Conservation (phyloP, 169 alveolate species). For the Perkinsus olseni region DNA sequence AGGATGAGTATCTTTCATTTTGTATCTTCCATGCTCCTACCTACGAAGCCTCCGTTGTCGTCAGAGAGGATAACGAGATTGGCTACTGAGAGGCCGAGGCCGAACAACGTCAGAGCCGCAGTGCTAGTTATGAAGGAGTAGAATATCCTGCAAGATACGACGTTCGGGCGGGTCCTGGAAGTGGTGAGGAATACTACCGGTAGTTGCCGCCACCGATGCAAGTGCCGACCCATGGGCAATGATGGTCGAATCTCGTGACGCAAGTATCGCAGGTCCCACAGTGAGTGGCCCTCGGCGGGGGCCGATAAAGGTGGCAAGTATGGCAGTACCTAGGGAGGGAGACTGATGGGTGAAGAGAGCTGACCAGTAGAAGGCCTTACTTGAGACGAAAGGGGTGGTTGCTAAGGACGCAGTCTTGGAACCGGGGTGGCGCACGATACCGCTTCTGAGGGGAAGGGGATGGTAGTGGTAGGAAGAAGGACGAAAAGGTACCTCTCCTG, state of each 20-base stretch:
- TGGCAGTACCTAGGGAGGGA: not conserved
- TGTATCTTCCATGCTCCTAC: not conserved
- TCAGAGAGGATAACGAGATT: not conserved
- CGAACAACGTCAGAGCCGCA: not conserved
- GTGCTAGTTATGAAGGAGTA: not conserved
- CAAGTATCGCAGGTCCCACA: slow-evolving; percentile 84
- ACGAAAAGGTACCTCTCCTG: not conserved
- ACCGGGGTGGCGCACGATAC: not conserved
- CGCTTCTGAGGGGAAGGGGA: not conserved
- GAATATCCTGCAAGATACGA: not conserved
- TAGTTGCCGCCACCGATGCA: slow-evolving; percentile 72
- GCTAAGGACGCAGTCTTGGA: not conserved
- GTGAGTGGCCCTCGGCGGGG: slow-evolving; percentile 83
- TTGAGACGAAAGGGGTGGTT: not conserved
- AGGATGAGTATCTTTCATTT: too few relatives aligned
- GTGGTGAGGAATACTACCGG: not conserved
- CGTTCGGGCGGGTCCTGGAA: not conserved
- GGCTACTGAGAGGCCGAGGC: not conserved
- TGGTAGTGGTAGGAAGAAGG: too few relatives aligned
- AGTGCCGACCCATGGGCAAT: slow-evolving; percentile 85
- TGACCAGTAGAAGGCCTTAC: not conserved
- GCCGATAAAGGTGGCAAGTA: slow-evolving; percentile 34
- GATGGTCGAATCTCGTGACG: slow-evolving; percentile 86
- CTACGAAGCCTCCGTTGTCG: not conserved
- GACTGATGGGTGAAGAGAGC: too few relatives aligned